Conservation (phyloP, 2,329 filamentous ascomycete genomes). For the Leptosphaerulina australis region DNA sequence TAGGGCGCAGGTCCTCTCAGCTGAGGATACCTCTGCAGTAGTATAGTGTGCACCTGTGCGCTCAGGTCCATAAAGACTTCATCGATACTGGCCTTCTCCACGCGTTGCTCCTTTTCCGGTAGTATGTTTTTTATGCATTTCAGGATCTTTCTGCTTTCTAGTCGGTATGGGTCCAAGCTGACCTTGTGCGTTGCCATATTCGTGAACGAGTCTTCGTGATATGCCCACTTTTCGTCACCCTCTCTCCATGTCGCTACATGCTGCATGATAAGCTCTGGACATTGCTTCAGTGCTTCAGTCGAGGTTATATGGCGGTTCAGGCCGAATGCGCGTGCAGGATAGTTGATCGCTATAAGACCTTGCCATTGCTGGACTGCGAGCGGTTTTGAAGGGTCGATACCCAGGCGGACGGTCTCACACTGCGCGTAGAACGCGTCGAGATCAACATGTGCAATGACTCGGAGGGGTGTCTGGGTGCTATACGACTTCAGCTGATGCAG, state of each 20-base stretch:
- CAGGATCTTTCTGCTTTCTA: constrained; percentile 83
- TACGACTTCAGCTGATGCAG: constrained; percentile 76
- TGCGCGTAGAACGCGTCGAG: constrained; percentile 96
- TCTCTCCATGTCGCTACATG: constrained; percentile 96
- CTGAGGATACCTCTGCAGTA: constrained; percentile 79
- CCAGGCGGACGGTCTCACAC: constrained; percentile 89
- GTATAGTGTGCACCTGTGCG: constrained; percentile 75
- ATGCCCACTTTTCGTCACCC: constrained; percentile 90
- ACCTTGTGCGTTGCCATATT: constrained; percentile 91
- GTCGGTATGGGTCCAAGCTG: constrained; percentile 87
- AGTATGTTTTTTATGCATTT: constrained; percentile 76
- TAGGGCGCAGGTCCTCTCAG: constrained; percentile 71
- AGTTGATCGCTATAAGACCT: constrained; percentile 94
- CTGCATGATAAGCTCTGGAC: constrained; percentile 81
- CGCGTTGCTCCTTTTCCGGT: constrained; percentile 67
- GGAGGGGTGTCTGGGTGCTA: constrained; percentile 74
- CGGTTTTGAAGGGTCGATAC: constrained; percentile 74
- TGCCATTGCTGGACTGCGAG: constrained; percentile 96
- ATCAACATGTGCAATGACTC: constrained; percentile 89
- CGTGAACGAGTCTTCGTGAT: constrained; percentile 78
- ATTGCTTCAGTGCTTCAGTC: constrained; percentile 82
- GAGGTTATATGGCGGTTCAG: constrained; percentile 80
- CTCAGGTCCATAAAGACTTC: constrained; percentile 95
- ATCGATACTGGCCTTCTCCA: constrained; percentile 95
- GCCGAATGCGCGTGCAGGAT: constrained; percentile 81